These are phyloP conservation scores for Trichoderma semiorbis DNA, from an alignment of 2,329 filamentous ascomycete species.

Conservation along the genomic window DNA sequence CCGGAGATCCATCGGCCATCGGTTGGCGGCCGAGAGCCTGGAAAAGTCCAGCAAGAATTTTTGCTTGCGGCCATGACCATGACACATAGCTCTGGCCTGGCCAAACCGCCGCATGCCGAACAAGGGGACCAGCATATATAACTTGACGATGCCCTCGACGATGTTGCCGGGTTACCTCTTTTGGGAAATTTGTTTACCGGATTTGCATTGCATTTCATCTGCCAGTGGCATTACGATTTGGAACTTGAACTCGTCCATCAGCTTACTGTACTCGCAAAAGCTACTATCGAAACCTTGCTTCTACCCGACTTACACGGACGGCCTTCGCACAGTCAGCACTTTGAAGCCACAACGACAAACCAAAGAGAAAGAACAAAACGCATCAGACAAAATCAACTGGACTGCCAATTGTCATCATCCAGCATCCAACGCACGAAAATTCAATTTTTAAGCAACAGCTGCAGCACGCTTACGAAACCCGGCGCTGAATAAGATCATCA, in stretches of 20 bases:
- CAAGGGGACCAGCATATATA: slow-evolving; percentile 1
- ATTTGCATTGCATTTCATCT: neutral
- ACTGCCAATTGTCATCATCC: neutral
- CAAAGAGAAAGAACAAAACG: neutral
- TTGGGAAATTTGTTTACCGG: slow-evolving; percentile 7
- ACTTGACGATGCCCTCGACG: slow-evolving; percentile 6
- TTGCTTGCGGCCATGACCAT: neutral
- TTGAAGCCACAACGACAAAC: neutral
- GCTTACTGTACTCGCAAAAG: slow-evolving; percentile 10
- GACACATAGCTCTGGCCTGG: slow-evolving; percentile 13
- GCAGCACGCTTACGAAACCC: neutral
- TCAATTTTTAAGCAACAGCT: neutral
- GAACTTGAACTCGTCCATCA: neutral
- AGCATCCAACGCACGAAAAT: neutral
- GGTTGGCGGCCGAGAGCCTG: slow-evolving; percentile 10
- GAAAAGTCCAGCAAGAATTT: neutral
- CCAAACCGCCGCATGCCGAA: slow-evolving; percentile 18
- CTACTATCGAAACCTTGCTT: slow-evolving; percentile 6
- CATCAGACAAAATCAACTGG: neutral
- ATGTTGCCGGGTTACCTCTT: neutral
- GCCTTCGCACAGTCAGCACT: neutral
- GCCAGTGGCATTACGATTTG: neutral
- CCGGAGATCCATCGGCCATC: slow-evolving; percentile 17
- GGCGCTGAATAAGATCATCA: neutral
- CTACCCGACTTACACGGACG: neutral